Evolutionary conservation across 352 stramenopile species (phyloP).

Genomic region (Phytopythium cucurbitacearum): DNA sequence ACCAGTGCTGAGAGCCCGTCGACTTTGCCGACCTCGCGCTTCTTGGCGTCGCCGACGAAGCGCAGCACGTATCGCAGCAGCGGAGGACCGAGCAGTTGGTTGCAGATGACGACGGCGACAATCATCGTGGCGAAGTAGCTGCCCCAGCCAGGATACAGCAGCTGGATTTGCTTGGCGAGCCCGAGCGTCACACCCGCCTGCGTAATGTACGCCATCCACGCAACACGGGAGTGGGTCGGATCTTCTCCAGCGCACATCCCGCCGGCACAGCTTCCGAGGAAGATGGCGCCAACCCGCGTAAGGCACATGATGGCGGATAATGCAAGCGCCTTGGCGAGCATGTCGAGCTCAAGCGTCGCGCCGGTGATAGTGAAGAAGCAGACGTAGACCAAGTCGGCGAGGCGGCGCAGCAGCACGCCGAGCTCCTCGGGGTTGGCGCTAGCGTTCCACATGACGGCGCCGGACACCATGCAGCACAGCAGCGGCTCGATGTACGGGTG

Average conservation of each 20-base stretch:
- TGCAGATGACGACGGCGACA: slow-evolving; percentile 65
- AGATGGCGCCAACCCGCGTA: slow-evolving; percentile 51
- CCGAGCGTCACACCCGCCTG: slow-evolving; percentile 65
- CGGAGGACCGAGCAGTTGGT: slow-evolving; percentile 58
- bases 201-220: slow-evolving; percentile 77
- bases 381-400: slow-evolving; percentile 65
- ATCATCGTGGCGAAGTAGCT: slow-evolving; percentile 76
- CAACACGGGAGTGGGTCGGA: slow-evolving; percentile 35
- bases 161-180: slow-evolving; percentile 67
- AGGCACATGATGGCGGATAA: slow-evolving; percentile 49
- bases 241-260: slow-evolving; percentile 42
- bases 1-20: slow-evolving; percentile 47
- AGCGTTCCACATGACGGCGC: slow-evolving; percentile 63
- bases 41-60: slow-evolving; percentile 46
- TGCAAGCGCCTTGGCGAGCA: slow-evolving; percentile 52
- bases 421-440: slow-evolving; percentile 53
- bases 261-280: slow-evolving; percentile 51
- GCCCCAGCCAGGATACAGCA: slow-evolving; percentile 65
- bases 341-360: slow-evolving; percentile 59
- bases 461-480: slow-evolving; percentile 65
- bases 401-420: slow-evolving; percentile 37
- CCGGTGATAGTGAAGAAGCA: slow-evolving; percentile 74
- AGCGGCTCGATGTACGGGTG: slow-evolving; percentile 64
- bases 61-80: slow-evolving; percentile 53
- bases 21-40: slow-evolving; percentile 56